Evolutionary conservation across 495 filamentous ascomycete genomes (phyloP).

Genomic region (Annulohypoxylon moriforme): DNA sequence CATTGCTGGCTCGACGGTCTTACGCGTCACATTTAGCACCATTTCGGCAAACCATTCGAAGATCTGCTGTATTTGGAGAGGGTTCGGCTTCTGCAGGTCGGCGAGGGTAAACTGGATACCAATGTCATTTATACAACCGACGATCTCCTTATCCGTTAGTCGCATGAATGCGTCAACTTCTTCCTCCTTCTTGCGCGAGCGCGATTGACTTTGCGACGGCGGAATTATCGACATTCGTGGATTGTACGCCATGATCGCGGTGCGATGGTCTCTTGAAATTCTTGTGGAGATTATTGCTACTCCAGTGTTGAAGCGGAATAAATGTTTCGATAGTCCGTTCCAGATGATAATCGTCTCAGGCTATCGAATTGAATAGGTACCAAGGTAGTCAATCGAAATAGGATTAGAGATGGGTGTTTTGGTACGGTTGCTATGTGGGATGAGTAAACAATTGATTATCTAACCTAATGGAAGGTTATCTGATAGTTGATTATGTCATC

Average conservation of each 20-base stretch:
- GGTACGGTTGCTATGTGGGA: conserved; percentile 39
- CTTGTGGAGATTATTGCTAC: neutral
- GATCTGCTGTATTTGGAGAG: conserved; percentile 92
- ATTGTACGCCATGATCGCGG: conserved; percentile 72
- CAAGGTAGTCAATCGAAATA: conserved; percentile 25
- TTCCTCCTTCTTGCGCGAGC: conserved; percentile 75
- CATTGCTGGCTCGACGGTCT: conserved; percentile 95
- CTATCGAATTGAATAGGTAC: conserved; percentile 22
- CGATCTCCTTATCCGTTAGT: conserved; percentile 87
- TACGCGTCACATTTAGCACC: conserved; percentile 88
- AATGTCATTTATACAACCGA: conserved; percentile 96
- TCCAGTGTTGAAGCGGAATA: neutral
- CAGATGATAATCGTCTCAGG: neutral
- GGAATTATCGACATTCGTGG: conserved; percentile 79
- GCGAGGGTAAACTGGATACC: conserved; percentile 87
- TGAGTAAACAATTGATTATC: conserved; percentile 27
- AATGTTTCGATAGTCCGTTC: conserved; percentile 15
- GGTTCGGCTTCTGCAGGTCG: conserved; percentile 92
- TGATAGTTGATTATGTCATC: conserved; percentile 14
- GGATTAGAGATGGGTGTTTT: conserved; percentile 28
- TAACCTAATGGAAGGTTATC: too few relatives aligned
- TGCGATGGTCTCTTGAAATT: neutral
- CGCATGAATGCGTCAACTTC: conserved; percentile 91
- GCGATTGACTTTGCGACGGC: conserved; percentile 67
- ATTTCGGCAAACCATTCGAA: conserved; percentile 97